phyloP scores from a whole-genome alignment of 371 early-diverging fungal genomes.

The Lichtheimia ramosa region DNA sequence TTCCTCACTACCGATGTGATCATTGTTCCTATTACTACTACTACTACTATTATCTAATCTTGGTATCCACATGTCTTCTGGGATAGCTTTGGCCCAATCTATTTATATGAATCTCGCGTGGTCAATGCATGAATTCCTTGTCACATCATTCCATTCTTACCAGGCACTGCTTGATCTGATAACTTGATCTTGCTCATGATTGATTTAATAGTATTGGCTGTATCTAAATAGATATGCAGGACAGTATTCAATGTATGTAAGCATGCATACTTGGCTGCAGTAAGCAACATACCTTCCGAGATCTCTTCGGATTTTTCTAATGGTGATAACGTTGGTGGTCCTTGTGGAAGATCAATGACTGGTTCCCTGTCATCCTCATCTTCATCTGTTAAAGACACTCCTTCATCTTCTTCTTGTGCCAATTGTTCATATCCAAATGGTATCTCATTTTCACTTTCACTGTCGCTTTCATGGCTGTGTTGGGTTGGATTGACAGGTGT shows the following conservation, averaged over 20 bases:
- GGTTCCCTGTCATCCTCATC: slow-evolving; percentile 17
- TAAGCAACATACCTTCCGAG: slow-evolving; percentile 11
- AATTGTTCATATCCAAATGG: slow-evolving; percentile 28
- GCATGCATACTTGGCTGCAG: neutral
- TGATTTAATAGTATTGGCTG: slow-evolving; percentile 33
- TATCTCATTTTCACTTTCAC: slow-evolving; percentile 11
- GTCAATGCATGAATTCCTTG: neutral
- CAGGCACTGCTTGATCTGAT: slow-evolving; percentile 33
- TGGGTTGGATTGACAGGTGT: too few relatives aligned
- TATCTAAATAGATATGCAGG: slow-evolving; percentile 22
- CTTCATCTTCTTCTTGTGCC: slow-evolving; percentile 34
- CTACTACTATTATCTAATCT: neutral
- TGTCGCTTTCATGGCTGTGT: slow-evolving; percentile 7
- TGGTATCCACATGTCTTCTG: slow-evolving; percentile 42
- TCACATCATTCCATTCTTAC: slow-evolving; percentile 16
- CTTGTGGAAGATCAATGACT: slow-evolving; percentile 1
- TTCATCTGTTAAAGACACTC: slow-evolving; percentile 14
- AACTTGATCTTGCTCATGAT: slow-evolving; percentile 39
- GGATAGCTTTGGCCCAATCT: slow-evolving; percentile 44
- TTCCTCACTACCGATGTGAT: neutral
- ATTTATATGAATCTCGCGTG: slow-evolving; percentile 8
- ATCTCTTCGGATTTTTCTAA: slow-evolving; percentile 15
- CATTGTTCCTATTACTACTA: neutral
- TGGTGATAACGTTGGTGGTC: slow-evolving; percentile 15
- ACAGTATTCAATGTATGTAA: neutral